These are phyloP conservation scores for Rhizopus arrhizus DNA, from an alignment of 371 early-diverging fungal species.

Conservation along the genomic window DNA sequence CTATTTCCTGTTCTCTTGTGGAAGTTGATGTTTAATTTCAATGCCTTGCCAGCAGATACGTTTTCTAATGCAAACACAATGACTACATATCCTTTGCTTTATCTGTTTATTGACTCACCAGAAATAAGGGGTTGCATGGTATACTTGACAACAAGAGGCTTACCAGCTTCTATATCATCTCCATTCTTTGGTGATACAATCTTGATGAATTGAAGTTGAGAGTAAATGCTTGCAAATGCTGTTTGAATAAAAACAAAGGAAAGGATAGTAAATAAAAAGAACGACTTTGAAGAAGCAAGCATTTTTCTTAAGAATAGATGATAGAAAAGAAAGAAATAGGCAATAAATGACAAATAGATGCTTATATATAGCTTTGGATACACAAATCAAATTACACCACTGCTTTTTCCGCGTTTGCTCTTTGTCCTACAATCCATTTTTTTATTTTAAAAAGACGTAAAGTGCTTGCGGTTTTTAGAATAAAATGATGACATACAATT, in stretches of 20 bases:
- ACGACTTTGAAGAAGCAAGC: neutral
- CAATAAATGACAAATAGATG: neutral
- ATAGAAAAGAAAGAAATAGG: neutral
- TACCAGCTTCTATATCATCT: slow-evolving; percentile 43
- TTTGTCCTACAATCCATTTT: neutral
- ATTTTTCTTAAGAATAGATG: neutral
- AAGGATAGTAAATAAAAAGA: neutral
- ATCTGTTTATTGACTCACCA: slow-evolving; percentile 17
- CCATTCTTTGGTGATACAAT: slow-evolving; percentile 44
- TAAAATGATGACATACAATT: neutral
- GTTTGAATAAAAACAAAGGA: slow-evolving; percentile 20
- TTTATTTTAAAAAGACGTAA: no score
- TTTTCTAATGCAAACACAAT: slow-evolving; percentile 21
- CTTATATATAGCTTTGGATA: neutral
- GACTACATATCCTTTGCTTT: neutral
- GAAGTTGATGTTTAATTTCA: slow-evolving; percentile 42
- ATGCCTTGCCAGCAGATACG: slow-evolving; percentile 41
- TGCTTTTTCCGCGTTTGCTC: neutral
- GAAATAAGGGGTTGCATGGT: slow-evolving; percentile 52
- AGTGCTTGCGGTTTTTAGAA: no score
- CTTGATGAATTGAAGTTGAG: slow-evolving; percentile 55
- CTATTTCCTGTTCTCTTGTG: slow-evolving; percentile 44
- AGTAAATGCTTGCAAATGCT: slow-evolving; percentile 39
- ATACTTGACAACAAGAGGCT: slow-evolving; percentile 42
- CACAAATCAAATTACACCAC: neutral